Evolutionary conservation across 75 land plant genomes (phyloP), one percentile per base, ranked within the genome.

Genomic region (Pinus albicaulis): DNA sequence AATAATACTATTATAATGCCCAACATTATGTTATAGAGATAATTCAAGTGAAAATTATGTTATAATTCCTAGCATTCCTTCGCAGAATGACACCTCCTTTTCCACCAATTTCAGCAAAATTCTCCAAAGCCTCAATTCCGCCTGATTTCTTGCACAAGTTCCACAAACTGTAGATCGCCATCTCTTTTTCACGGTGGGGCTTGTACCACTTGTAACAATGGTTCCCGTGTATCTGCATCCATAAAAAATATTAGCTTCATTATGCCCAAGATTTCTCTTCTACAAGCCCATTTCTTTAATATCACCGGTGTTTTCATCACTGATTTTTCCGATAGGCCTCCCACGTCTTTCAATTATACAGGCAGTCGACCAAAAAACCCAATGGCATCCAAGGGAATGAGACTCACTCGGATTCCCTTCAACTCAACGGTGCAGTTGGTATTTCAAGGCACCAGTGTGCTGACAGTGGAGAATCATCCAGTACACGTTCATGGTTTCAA

Each of bases 81-180:
- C 85, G 13, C 75, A 76, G 56, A 87, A 85, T 62, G 84, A 89
- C 76, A 85, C 91, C 12, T 13, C 83, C 31, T 81, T 80, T 26
- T 83, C 80, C 12, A 59, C 76, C n/a, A 77, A 81, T 31, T 85
- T 78, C 77, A 76, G 78, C 17, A 56, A 28, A 28, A 84, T 74
- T n/a, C 73, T 86, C 28, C 74, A 80, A 1, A 87, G 92, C 83
- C 53, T 87, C 13, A 86, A 84, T 22, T 87, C 68, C 36, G 72
- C 81, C 0, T 76, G 85, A 48, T 87, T 78, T 71, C 89, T 89
- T 10, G 87, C 86, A 3, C 76, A 81, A 20, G 91, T 89, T 31
- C 92, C 92, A 20, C 82, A 77, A 56, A 72, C 56, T n/a, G 31
- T 55, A 72, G 84, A 83, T 26, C 82, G 83, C 19, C 15, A 68